A percentile compares a stretch with the other conserved stretches of the same genome.
phyloP scores from a whole-genome alignment of 495 filamentous ascomycete species.

The Tuber umbilicatum region DNA sequence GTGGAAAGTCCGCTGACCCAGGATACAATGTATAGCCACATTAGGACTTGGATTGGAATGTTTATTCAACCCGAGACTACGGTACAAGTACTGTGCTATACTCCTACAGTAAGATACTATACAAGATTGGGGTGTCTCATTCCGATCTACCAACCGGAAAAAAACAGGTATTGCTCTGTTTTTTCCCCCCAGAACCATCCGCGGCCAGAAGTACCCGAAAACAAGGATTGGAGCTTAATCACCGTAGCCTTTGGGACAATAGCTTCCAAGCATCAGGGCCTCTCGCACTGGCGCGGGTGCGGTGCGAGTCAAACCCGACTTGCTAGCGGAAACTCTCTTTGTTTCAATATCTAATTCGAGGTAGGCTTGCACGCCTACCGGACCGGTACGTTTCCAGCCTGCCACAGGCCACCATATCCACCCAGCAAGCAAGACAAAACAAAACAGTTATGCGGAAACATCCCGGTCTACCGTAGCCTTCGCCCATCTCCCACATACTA shows the following conservation, averaged over 20 bases:
- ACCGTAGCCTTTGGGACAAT: not conserved
- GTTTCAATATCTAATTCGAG: not conserved
- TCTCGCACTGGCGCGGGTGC: not conserved
- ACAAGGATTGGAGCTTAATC: too few relatives aligned
- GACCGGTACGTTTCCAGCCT: not conserved
- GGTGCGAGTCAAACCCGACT: not conserved
- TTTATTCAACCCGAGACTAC: not conserved
- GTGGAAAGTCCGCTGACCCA: not conserved
- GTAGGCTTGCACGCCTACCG: not conserved
- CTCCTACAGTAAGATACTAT: too few relatives aligned
- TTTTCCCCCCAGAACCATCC: not conserved
- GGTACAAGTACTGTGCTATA: not conserved
- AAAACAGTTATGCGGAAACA: not conserved
- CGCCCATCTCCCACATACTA: not conserved
- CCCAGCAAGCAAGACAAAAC: not conserved
- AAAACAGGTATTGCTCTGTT: not conserved
- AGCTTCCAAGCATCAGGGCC: not conserved
- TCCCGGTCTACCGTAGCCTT: not conserved
- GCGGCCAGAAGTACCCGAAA: too few relatives aligned
- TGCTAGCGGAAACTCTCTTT: not conserved
- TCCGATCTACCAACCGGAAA: not conserved
- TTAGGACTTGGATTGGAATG: not conserved
- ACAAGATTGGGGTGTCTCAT: too few relatives aligned
- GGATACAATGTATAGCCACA: not conserved
- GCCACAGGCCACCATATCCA: not conserved